Evolutionary conservation across 1,284 basidiomycete genomes (phyloP), one percentile per base, ranked within the genome.

Genomic region (Tilletia walkeri): DNA sequence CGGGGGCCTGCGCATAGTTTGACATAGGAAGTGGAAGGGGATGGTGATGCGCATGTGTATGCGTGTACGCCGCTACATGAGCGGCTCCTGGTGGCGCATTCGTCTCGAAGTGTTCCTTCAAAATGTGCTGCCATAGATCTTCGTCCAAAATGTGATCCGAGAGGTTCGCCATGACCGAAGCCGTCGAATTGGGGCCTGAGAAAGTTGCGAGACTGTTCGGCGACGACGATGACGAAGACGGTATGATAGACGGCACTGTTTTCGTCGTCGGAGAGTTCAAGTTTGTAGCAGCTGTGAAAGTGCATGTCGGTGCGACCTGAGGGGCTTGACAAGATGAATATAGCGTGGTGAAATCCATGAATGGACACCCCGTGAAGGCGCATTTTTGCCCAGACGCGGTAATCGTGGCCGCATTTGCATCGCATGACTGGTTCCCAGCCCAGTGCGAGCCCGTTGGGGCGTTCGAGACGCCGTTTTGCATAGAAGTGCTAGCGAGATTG

Each of bases 271-370:
- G 14, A 14, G 41, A 45, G 41, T 45, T 45, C 41, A 14, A 7
- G 14, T 45, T 14, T 45, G 41, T 45, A 14, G 41, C 41, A 45
- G 41, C 41, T 45, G 41, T 45, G 3, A 45, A 45, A 45, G 41
- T 45, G 41, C 14, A 45, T 45, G 41, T 45, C 41, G 41, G 41
- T 14, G 41, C 41, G 41, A 7, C 14, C 41, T 45, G 41, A 45
- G 41, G 41, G 41, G 50, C 50, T 24, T 53, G 50, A 53, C 50
- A 53, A 6, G 20, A 10, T 53, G 50, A 12, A 24, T n/a, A 53
- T 6, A 61, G 56, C 18, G 56, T 61, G 4, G 56, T 36, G 56
- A 61, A 61, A 34, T 61, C 56, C 24, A 30, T 24, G 24, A 61
- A 30, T 2, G 56, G 56, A 30, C 56, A 61, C 36, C 56, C 56